These are phyloP conservation scores for Phytophthora citrophthora DNA, from an alignment of 352 stramenopile genomes.

Conservation along the genomic window DNA sequence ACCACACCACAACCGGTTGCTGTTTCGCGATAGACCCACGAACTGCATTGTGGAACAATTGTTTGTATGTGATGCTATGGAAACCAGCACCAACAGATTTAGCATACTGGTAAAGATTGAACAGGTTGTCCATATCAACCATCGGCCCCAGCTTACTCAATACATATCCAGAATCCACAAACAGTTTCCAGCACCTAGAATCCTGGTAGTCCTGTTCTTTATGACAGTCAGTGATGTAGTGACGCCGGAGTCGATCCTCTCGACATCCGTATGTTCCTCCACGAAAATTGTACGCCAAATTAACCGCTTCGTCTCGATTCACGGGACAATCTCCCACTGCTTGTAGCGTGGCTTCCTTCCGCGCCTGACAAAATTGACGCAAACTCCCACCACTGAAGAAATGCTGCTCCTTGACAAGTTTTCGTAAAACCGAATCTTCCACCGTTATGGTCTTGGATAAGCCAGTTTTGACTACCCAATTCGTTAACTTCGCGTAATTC, in stretches of 20 bases:
- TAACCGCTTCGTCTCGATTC: background rate
- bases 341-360: background rate
- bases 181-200: slow-evolving; percentile 2
- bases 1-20: slow-evolving; percentile 21
- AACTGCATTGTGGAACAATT: slow-evolving; percentile 20
- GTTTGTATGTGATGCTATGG: slow-evolving; percentile 6
- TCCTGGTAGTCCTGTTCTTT: slow-evolving; percentile 17
- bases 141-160: slow-evolving; percentile 1
- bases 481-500: slow-evolving; percentile 25
- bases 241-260: slow-evolving; percentile 27
- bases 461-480: slow-evolving; percentile 24
- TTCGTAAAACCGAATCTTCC: background rate
- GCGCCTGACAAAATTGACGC: slow-evolving; percentile 22
- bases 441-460: slow-evolving; percentile 8
- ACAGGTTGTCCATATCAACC: background rate
- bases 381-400: slow-evolving; percentile 34
- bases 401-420: slow-evolving; percentile 14
- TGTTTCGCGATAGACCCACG: slow-evolving; percentile 11
- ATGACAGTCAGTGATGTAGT: slow-evolving; percentile 23
- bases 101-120: background rate
- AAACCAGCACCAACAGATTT: background rate
- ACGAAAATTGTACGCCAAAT: slow-evolving; percentile 21
- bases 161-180: slow-evolving; percentile 23
- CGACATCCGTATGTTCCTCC: background rate
- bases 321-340: slow-evolving; percentile 18